Evolutionary conservation across 2,329 filamentous ascomycete genomes (phyloP).

Genomic region (Colletotrichum plurivorum): DNA sequence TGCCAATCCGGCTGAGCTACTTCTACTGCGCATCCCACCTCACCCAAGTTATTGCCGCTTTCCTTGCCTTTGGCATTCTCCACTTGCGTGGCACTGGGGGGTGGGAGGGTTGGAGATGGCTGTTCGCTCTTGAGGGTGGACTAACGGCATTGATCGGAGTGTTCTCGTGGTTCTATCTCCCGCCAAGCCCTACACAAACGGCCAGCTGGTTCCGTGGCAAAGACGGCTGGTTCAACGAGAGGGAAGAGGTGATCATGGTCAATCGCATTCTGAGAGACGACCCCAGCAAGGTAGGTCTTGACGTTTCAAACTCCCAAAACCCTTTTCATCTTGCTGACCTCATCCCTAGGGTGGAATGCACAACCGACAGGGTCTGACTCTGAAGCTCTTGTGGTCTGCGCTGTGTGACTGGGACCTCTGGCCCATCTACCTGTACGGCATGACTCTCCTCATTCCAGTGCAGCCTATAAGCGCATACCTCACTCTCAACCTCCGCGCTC

Average conservation of each 20-base stretch:
- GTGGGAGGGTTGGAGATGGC: slow-evolving; percentile 68
- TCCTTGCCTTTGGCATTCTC: slow-evolving; percentile 68
- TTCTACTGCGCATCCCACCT: slow-evolving; percentile 75
- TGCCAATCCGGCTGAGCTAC: slow-evolving; percentile 74
- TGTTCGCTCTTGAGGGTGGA: slow-evolving; percentile 61
- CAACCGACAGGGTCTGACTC: slow-evolving; percentile 66
- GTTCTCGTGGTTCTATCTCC: slow-evolving; percentile 59
- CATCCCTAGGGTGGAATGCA: slow-evolving; percentile 61
- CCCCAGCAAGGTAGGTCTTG: slow-evolving; percentile 32
- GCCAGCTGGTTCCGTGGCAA: slow-evolving; percentile 68
- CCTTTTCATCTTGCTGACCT: neutral
- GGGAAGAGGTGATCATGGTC: slow-evolving; percentile 74
- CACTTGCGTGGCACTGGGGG: slow-evolving; percentile 63
- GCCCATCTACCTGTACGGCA: slow-evolving; percentile 64
- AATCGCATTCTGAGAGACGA: slow-evolving; percentile 63
- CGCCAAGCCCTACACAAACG: slow-evolving; percentile 72
- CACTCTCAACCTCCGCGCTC: slow-evolving; percentile 62
- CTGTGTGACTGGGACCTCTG: slow-evolving; percentile 69
- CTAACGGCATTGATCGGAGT: slow-evolving; percentile 62
- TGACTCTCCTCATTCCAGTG: slow-evolving; percentile 46
- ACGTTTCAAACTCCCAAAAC: fast-evolving
- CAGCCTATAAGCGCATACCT: slow-evolving; percentile 56
- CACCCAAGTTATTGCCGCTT: slow-evolving; percentile 64
- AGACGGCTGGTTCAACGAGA: slow-evolving; percentile 69
- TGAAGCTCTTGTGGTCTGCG: slow-evolving; percentile 59